Percentiles rank a stretch among this genome's conserved stretches.
phyloP scores from a whole-genome alignment of 2,329 filamentous ascomycete species.

The Colletotrichum limetticola region DNA sequence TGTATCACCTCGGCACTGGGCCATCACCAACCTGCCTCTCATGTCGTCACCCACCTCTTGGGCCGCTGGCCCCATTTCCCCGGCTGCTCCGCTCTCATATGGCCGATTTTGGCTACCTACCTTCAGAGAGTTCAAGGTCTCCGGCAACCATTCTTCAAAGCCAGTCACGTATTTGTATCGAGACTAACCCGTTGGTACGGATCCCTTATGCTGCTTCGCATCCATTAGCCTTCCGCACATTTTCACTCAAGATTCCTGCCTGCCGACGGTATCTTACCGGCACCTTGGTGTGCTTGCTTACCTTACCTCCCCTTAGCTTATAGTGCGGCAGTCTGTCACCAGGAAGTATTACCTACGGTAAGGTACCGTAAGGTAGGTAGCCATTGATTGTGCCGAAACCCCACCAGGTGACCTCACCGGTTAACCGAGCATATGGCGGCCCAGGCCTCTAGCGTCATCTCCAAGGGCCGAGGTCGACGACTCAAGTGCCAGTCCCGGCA shows the following conservation, averaged over 20 bases:
- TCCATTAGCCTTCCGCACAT: too few species aligned
- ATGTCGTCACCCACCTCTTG: not conserved
- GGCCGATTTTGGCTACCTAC: too few species aligned
- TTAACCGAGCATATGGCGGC: slow-evolving; percentile 25
- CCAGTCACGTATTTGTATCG: not conserved
- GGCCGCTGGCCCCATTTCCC: not conserved
- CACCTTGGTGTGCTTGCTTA: too few species aligned
- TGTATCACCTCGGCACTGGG: not conserved
- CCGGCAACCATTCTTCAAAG: not conserved
- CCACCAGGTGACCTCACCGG: slow-evolving; percentile 19
- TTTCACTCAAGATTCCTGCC: too few species aligned
- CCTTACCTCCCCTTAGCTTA: too few species aligned
- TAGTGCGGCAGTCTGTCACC: not conserved
- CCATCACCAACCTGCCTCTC: not conserved
- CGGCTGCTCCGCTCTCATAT: not conserved
- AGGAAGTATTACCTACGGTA: not conserved
- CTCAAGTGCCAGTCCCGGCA: not conserved
- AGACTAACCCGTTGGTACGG: too few species aligned
- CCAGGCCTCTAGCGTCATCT: not conserved
- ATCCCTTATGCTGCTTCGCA: not conserved
- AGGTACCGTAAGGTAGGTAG: too few species aligned
- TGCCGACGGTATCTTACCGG: too few species aligned
- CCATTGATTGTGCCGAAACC: slow-evolving; percentile 2
- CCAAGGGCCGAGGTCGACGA: slow-evolving; percentile 27
- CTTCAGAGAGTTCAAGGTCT: not conserved